Evolutionary conservation across 169 alveolate genomes (phyloP), one percentile per base, ranked within the genome.

Genomic region (Plasmodium inui): DNA sequence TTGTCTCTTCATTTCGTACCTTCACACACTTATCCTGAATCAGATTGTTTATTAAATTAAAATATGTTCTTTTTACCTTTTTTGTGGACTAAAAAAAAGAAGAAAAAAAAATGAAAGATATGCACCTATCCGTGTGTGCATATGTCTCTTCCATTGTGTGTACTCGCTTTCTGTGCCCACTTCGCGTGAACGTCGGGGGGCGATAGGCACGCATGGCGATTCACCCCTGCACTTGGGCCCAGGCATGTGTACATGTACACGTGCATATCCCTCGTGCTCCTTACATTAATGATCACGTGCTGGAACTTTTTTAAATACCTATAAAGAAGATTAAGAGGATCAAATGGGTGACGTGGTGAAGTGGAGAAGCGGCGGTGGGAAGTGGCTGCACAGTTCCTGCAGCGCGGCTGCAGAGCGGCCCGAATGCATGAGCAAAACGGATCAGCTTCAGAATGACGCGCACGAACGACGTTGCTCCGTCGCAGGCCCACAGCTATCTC

Each of bases 1-100:
- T 74, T 86, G 70, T 50, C 26, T 86, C 44, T 34, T 50, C 72
- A 57, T 74, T 28, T 74, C 70, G 67, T 73, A 89, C 94, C 89
- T 89, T 89, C 17, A 89, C 94, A 80, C 94, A 89, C 79, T 89
- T 89, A 78, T 89, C 94, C 67, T 89, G 94, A 61, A 89, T 89
- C 17, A 89, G 83, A 34, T 89, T 89, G 32, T 89, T 89, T 57
- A 89, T 89, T 44, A 89, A 80, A 80, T 78, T 80, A 80, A 89
- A 89, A 67, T 89, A 89, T 39, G 94, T 89, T 22, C 90, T 79
- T 61, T 57, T 89, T 41, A 89, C 90, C 83, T 89, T 89, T 80
- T 89, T 89, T 61, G 94, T 79, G 55, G 94, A 78, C 94, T 89
- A 10, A 7, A 26, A 89, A 89, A 46, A 67, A 12, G 28, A 9